Conservation (phyloP, 2,329 filamentous ascomycete species). For the Pyrenochaeta sp. region DNA sequence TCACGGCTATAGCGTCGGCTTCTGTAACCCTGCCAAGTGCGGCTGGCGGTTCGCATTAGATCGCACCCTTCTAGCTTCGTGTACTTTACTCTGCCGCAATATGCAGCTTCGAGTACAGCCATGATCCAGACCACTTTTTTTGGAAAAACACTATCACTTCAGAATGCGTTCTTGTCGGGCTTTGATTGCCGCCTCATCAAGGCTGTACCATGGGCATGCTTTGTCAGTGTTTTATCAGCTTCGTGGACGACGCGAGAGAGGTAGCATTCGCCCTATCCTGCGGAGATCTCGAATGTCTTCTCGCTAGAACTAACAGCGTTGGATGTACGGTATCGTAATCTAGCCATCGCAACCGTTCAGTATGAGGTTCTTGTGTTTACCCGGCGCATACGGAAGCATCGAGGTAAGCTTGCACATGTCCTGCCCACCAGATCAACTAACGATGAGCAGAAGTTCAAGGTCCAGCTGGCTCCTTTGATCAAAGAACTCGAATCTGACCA, state of each 20-base stretch:
- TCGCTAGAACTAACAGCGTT: background rate
- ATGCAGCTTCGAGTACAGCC: background rate
- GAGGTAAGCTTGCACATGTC: conserved; percentile 20
- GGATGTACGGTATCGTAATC: background rate
- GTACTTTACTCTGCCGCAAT: background rate
- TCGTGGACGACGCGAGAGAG: background rate
- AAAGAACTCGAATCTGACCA: conserved; percentile 34
- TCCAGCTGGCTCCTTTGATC: conserved; percentile 36
- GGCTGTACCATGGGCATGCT: background rate
- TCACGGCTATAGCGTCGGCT: background rate
- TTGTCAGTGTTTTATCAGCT: background rate
- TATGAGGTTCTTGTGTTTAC: conserved; percentile 34
- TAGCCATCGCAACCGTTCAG: background rate
- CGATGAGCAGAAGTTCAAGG: conserved; percentile 34
- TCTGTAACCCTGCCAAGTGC: background rate
- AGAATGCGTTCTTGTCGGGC: background rate
- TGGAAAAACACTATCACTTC: background rate
- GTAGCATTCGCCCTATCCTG: background rate
- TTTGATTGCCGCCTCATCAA: background rate
- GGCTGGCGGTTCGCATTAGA: background rate
- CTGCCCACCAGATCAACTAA: background rate
- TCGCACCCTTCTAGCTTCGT: background rate
- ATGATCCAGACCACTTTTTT: background rate
- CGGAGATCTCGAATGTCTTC: background rate
- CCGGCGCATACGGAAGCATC: conserved; percentile 36